phyloP scores from a whole-genome alignment of 1,284 basidiomycete genomes.

The Papiliotrema fonsecae region DNA sequence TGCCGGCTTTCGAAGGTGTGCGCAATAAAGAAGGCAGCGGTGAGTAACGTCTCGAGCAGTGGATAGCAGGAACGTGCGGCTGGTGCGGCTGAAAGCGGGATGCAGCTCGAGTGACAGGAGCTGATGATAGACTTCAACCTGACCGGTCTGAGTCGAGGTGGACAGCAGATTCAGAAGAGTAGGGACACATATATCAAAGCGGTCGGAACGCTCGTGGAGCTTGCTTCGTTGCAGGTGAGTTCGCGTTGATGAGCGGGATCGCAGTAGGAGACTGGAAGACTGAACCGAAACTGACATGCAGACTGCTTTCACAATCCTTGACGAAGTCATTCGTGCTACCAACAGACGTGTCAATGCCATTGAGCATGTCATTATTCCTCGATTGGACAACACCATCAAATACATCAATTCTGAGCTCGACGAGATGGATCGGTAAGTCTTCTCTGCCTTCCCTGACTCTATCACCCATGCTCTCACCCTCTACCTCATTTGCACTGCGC shows the following conservation, averaged over 20 bases:
- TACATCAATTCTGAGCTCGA: constrained; percentile 96
- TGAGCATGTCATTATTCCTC: constrained; percentile 94
- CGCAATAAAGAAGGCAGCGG: constrained; percentile 69
- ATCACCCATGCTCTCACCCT: too few species aligned
- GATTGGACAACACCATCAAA: constrained; percentile 93
- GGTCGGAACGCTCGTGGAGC: constrained; percentile 91
- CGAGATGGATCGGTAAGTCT: constrained; percentile 96
- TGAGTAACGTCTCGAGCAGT: constrained; percentile 44
- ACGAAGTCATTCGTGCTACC: constrained; percentile 97
- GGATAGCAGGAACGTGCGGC: too few species aligned
- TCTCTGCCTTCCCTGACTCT: too few species aligned
- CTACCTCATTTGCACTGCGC: too few species aligned
- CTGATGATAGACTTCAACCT: constrained; percentile 79
- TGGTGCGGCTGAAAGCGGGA: too few species aligned
- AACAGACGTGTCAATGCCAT: constrained; percentile 98
- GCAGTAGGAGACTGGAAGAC: too few species aligned
- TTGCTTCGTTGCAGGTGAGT: constrained; percentile 72
- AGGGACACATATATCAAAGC: constrained; percentile 97
- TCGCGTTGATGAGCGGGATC: not conserved
- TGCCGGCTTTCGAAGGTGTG: constrained; percentile 91
- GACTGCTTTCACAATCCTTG: constrained; percentile 97
- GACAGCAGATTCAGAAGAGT: constrained; percentile 89
- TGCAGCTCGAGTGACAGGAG: not conserved
- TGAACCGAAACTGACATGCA: too few species aligned
- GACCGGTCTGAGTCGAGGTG: constrained; percentile 95